phyloP scores from a whole-genome alignment of 2,329 filamentous ascomycete genomes.

The Sporothrix luriei region DNA sequence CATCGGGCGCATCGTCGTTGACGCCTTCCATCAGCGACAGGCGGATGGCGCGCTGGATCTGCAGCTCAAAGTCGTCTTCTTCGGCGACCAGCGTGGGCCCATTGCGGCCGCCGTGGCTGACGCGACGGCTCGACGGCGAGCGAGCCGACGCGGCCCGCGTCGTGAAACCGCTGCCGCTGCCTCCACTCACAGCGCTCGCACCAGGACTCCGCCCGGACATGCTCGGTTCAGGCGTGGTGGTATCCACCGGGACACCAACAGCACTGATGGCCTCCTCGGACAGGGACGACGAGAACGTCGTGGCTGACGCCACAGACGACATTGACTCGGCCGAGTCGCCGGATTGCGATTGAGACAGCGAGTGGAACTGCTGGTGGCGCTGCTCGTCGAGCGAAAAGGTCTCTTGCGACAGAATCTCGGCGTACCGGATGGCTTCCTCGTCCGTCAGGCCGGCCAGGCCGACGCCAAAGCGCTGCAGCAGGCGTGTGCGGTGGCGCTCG shows the following conservation, averaged over 20 bases:
- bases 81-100: conserved; percentile 42
- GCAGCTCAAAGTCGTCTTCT: conserved; percentile 59
- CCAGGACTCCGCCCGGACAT: conserved; percentile 47
- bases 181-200: neutral
- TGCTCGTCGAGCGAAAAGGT: conserved; percentile 62
- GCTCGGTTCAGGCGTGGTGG: conserved; percentile 60
- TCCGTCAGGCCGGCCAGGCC: conserved; percentile 70
- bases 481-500: conserved; percentile 66
- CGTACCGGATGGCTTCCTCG: conserved; percentile 66
- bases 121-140: conserved; percentile 19
- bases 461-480: conserved; percentile 81
- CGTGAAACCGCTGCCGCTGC: conserved; percentile 29
- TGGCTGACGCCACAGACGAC: conserved; percentile 17
- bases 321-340: conserved; percentile 26
- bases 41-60: conserved; percentile 65
- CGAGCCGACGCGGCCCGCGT: conserved; percentile 33
- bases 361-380: conserved; percentile 45
- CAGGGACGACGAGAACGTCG: conserved; percentile 41
- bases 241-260: conserved; percentile 44
- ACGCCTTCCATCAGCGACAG: conserved; percentile 61
- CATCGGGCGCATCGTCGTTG: conserved; percentile 44
- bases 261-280: conserved; percentile 14
- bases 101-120: conserved; percentile 19
- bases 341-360: no score
- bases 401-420: conserved; percentile 67